Evolutionary conservation across 805 yeast species (phyloP).

Genomic region (Metschnikowia orientalis): DNA sequence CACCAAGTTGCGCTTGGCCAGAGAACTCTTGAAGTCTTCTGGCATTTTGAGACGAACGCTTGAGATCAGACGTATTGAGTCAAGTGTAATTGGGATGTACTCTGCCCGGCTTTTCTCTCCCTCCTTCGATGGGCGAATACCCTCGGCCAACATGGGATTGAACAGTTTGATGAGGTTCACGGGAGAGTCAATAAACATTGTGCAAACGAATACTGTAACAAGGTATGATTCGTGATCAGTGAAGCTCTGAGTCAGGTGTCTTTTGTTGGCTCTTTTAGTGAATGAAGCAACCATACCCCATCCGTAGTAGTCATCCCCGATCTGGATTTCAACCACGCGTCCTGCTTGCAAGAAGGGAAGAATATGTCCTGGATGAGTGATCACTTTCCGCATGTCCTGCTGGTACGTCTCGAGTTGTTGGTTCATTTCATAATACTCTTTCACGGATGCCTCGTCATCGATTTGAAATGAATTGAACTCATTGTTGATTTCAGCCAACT

Average conservation of each 20-base stretch:
- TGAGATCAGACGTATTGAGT: constrained; percentile 69
- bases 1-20: constrained; percentile 55
- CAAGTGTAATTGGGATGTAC: constrained; percentile 79
- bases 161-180: constrained; percentile 71
- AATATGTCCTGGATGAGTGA: constrained; percentile 87
- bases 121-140: constrained; percentile 75
- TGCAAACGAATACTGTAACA: constrained; percentile 75
- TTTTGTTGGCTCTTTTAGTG: constrained; percentile 62
- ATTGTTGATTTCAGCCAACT: constrained; percentile 50
- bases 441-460: constrained; percentile 70
- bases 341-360: constrained; percentile 87
- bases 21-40: constrained; percentile 55
- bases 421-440: constrained; percentile 78
- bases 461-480: constrained; percentile 49
- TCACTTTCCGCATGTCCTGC: constrained; percentile 71
- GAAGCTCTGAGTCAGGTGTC: constrained; percentile 52
- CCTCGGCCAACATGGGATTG: constrained; percentile 77
- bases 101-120: constrained; percentile 73
- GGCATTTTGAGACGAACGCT: constrained; percentile 81
- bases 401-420: constrained; percentile 67
- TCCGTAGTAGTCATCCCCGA: constrained; percentile 72
- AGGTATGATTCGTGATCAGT: constrained; percentile 88
- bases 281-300: constrained; percentile 90
- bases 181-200: constrained; percentile 82
- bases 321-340: constrained; percentile 65